These are phyloP conservation scores for Aspergillus sp. DNA, from an alignment of 2,329 filamentous ascomycete species.

Conservation along the genomic window DNA sequence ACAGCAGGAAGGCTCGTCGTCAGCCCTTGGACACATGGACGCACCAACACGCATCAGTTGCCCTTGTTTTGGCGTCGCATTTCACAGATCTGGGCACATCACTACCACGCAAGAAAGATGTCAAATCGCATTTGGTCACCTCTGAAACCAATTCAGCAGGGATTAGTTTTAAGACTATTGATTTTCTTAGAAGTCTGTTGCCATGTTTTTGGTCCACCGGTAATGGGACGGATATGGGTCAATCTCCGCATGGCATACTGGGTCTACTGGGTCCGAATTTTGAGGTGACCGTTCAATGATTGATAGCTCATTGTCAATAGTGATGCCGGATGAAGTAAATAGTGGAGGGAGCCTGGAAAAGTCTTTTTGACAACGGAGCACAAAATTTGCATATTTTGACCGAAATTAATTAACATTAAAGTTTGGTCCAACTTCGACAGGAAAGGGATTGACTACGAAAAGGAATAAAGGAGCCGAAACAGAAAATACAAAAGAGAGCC, in stretches of 20 bases:
- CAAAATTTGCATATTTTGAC: background rate
- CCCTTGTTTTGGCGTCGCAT: too few species aligned
- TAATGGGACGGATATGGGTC: too few species aligned
- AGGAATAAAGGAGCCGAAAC: background rate
- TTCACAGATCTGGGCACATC: background rate
- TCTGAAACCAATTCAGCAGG: too few species aligned
- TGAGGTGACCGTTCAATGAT: background rate
- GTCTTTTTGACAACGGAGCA: background rate
- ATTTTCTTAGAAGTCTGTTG: background rate
- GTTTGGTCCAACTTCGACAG: background rate
- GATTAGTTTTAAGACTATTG: too few species aligned
- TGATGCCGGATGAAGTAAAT: background rate
- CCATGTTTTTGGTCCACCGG: too few species aligned
- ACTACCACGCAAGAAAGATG: background rate
- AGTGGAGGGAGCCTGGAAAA: background rate
- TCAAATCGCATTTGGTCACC: too few species aligned
- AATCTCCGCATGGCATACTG: background rate
- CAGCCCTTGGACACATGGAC: too few species aligned
- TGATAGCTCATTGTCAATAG: background rate
- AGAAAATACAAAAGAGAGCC: background rate
- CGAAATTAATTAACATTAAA: background rate
- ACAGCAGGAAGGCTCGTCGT: too few species aligned
- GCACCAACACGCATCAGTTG: too few species aligned
- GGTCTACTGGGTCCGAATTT: background rate
- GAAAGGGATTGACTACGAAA: background rate